Conservation (phyloP, 108 stramenopile genomes). For the Schizochytrium sp. region DNA sequence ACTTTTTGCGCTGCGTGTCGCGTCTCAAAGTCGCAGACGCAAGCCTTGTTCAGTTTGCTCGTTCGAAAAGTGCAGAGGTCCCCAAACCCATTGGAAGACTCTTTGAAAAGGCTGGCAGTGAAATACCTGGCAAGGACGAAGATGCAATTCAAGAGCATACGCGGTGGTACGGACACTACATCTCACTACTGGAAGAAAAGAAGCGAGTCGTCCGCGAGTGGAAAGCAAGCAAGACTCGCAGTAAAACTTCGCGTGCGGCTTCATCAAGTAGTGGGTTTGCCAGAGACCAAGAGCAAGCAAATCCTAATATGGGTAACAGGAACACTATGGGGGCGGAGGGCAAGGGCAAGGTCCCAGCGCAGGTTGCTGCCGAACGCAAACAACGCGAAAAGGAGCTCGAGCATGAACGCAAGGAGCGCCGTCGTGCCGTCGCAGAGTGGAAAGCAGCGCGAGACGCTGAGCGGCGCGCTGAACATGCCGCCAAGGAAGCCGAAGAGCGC, state of each 20-base stretch:
- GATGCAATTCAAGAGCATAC: not conserved
- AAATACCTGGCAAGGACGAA: not conserved
- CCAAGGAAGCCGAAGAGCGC: not conserved
- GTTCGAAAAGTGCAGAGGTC: not conserved
- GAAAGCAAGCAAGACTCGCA: not conserved
- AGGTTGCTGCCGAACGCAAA: not conserved
- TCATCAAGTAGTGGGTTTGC: not conserved
- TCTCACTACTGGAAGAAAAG: not conserved
- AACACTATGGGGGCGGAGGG: not conserved
- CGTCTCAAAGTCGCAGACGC: not conserved
- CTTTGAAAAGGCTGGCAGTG: not conserved
- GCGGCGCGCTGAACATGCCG: not conserved
- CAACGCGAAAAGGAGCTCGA: not conserved
- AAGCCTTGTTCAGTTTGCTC: not conserved
- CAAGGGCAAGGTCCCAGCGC: not conserved
- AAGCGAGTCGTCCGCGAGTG: not conserved
- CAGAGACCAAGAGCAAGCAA: not conserved
- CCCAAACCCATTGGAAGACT: not conserved
- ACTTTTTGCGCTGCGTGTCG: not conserved
- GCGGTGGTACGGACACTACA: not conserved
- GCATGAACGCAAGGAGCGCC: not conserved
- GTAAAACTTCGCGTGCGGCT: not conserved
- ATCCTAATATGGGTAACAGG: not conserved
- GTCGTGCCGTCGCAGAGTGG: not conserved
- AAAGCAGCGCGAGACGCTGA: not conserved